Evolutionary conservation across 2,329 filamentous ascomycete species (phyloP).

Genomic region (Cladosporium sp.): DNA sequence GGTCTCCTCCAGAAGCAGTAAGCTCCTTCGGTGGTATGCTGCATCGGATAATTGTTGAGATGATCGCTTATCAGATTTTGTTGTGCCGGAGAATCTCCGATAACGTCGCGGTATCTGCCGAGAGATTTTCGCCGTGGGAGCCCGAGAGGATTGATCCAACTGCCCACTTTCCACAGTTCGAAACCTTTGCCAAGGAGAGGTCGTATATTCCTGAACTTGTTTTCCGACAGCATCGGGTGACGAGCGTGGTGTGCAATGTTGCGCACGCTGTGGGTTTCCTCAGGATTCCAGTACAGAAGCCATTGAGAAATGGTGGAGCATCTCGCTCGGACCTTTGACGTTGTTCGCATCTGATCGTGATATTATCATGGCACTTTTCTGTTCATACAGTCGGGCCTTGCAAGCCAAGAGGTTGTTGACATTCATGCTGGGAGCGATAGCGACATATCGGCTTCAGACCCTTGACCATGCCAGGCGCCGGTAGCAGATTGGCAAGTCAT

Average conservation of each 20-base stretch:
- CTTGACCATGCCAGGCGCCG: too few relatives aligned
- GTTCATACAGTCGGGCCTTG: too few relatives aligned
- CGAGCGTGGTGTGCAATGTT: neutral
- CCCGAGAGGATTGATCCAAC: neutral
- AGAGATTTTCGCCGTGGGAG: neutral
- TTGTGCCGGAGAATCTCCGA: neutral
- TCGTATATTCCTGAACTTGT: neutral
- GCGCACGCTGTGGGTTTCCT: neutral
- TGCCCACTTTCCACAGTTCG: neutral
- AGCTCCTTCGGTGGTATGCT: neutral
- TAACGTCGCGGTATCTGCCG: neutral
- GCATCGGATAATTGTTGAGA: neutral
- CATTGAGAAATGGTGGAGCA: too few relatives aligned
- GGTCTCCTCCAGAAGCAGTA: neutral
- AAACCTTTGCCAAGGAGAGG: neutral
- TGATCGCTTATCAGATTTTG: constrained; percentile 6
- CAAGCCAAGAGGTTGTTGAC: too few relatives aligned
- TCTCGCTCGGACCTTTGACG: too few relatives aligned
- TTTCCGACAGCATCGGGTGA: neutral
- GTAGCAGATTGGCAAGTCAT: too few relatives aligned
- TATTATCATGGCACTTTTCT: too few relatives aligned
- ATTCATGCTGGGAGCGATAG: too few relatives aligned
- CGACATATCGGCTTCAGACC: too few relatives aligned
- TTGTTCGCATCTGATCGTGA: too few relatives aligned
- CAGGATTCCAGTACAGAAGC: neutral